These are phyloP conservation scores for Gyrodon lividus DNA, from an alignment of 768 basidiomycete species.

Conservation along the genomic window DNA sequence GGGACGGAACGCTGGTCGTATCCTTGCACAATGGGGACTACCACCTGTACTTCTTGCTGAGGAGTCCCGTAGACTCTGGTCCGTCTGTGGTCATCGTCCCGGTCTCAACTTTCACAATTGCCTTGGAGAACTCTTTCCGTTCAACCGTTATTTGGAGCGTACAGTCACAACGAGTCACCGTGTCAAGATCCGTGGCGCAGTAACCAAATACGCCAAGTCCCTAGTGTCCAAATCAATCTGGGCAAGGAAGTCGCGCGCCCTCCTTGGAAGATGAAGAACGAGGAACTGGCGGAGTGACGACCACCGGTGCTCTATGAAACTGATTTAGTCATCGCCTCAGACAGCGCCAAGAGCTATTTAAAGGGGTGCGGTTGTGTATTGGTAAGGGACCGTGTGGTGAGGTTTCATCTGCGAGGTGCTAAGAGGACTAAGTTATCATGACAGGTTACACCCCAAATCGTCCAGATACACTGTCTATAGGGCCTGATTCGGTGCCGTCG, in stretches of 20 bases:
- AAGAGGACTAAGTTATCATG: no score
- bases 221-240: conserved; percentile 17
- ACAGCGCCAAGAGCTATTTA: no score
- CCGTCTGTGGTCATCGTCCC: conserved; percentile 8
- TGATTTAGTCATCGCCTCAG: no score
- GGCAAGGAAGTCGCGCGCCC: conserved; percentile 13
- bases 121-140: conserved; percentile 19
- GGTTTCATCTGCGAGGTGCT: conserved; percentile 12
- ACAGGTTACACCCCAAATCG: no score
- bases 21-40: no score
- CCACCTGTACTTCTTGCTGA: no score
- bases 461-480: no score
- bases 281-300: conserved; percentile 10
- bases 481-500: conserved; percentile 19
- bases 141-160: conserved; percentile 10
- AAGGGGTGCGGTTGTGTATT: no score
- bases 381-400: conserved; percentile 14
- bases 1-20: no score
- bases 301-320: conserved; percentile 12
- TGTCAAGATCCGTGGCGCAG: conserved; percentile 14
- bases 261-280: conserved; percentile 12
- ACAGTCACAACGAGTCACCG: conserved; percentile 23
- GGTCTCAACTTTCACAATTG: conserved; percentile 15
- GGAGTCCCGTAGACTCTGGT: conserved; percentile 10
- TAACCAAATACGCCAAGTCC: conserved; percentile 17